Evolutionary conservation across 352 stramenopile genomes (phyloP), one percentile per base, ranked within the genome.

Genomic region (Globisporangium alternatum): DNA sequence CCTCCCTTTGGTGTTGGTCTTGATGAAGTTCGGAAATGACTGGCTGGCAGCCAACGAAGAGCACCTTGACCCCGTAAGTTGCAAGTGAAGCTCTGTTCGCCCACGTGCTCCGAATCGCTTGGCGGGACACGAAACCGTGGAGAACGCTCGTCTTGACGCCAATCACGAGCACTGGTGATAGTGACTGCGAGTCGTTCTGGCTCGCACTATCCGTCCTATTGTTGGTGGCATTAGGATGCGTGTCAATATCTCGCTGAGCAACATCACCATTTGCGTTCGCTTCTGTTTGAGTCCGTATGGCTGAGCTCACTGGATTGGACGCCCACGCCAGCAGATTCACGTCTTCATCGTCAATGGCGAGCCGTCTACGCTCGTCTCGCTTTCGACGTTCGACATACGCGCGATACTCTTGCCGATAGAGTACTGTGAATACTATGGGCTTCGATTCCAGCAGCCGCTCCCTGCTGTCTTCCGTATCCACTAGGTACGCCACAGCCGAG

Each of bases 51-150:
- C 76, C 78, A 3, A 83, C 44, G 56, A 87, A 86, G 25, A 78
- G 22, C 1, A 86, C 53, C 53, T 66, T 66, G 2, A 78, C 63
- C 12, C 53, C 53, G 10, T 68, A 59, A 0, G 21, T 25, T 12
- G 64, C 58, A 5, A 81, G 62, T 13, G 17, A 22, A 28, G 19
- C 13, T 37, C 28, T 44, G 43, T 45, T 73, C 5, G 64, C 70
- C 78, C 81, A 88, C 2, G 81, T 88, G 31, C 74, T 41, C 31
- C 76, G 74, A 56, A 83, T 76, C 7, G 65, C 70, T 51, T 78
- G 72, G 19, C 75, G 70, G 13, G 48, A 45, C 13, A 49, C n/a
- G 17, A 76, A 78, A 30, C 78, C 78, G 43, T 68, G n/a, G 9
- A 72, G 10, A 12, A 81, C 61, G 9, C 63, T 71, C 0, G 74